phyloP scores from a whole-genome alignment of 495 filamentous ascomycete species.

The Choiromyces venosus region DNA sequence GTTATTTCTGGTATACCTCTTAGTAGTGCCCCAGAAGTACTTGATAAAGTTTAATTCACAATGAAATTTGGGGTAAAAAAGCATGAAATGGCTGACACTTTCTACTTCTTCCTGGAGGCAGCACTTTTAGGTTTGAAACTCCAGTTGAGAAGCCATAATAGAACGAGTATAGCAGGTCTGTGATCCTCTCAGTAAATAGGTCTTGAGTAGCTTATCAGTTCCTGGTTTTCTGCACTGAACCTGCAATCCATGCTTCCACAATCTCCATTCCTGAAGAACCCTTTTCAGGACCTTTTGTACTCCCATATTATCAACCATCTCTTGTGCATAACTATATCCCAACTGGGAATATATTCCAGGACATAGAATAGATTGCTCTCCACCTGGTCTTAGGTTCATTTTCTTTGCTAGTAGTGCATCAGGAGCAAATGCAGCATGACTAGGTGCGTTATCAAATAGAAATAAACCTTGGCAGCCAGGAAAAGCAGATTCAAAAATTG shows the following conservation, averaged over 20 bases:
- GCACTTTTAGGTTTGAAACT: slow-evolving; percentile 2
- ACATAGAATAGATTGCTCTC: too few species aligned
- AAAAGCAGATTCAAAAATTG: not conserved
- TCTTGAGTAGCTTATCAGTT: too few species aligned
- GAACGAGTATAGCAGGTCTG: not conserved
- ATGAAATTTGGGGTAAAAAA: slow-evolving; percentile 15
- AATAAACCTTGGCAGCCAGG: not conserved
- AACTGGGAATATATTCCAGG: not conserved
- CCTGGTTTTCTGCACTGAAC: not conserved
- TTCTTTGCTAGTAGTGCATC: not conserved
- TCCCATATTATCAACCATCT: not conserved
- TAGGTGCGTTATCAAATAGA: slow-evolving; percentile 6
- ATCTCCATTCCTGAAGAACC: not conserved
- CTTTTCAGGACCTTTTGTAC: not conserved
- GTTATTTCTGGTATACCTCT: not conserved
- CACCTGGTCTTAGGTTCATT: too few species aligned
- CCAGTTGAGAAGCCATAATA: not conserved
- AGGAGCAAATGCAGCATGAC: not conserved
- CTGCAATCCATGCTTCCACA: not conserved
- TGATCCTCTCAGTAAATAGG: too few species aligned
- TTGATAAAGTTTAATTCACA: slow-evolving; percentile 13
- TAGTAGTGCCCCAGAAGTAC: not conserved
- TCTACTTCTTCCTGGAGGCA: slow-evolving; percentile 1
- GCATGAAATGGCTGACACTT: too few species aligned
- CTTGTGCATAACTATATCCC: not conserved